Base-by-base conservation (phyloP, 352 stramenopile genomes). In the Globisporangium megalacanthum region DNA sequence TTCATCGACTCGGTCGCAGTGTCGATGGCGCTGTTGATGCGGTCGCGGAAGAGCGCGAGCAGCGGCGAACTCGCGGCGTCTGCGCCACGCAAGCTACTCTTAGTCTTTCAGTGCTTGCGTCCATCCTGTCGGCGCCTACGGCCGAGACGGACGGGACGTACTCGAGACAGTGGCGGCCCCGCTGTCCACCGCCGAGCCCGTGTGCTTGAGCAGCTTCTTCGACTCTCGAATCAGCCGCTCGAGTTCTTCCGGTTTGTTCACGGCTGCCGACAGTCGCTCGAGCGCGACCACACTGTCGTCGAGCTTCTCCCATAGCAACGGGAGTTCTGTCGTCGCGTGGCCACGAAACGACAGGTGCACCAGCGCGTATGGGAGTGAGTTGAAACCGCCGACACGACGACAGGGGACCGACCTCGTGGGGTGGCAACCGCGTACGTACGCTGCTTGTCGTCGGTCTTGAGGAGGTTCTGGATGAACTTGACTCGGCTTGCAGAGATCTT, bases 171-270 rank as follows among this genome's bases (percentile, higher is more conserved):
- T 17, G 4, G 51, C 35, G 35, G 35, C 36, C 4, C 19, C 11
- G 39, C n/a, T 37, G 9, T 36, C 37, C 17, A 29, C 10, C 6
- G 25, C 31, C 11, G 57, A 42, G 4, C 17, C 52, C 17, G 55
- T 59, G 47, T 75, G 68, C 35, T 69, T 62, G 6, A 88, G 58
- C 33, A 90, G 56, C 20, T 69, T 51, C 57, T 75, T 83, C 20
- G 84, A 73, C 31, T 87, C 73, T 25, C 63, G 61, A 37, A 88
- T 50, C 9, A 90, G 59, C 2, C 70, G 61, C 49, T 87, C 71
- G 29, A 88, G 65, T 52, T 88, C 75, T 20, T 87, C 68, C 0
- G 74, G 73, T n/a, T 81, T 81, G 33, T 74, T 82, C 4, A 87
- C 73, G 19, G 65, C 57, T 31, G 60, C 49, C 8, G 68, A 69